Evolutionary conservation across 148 eudicot genomes (phyloP), one percentile per base, ranked within the genome.

Genomic region (Nyssa sinensis): DNA sequence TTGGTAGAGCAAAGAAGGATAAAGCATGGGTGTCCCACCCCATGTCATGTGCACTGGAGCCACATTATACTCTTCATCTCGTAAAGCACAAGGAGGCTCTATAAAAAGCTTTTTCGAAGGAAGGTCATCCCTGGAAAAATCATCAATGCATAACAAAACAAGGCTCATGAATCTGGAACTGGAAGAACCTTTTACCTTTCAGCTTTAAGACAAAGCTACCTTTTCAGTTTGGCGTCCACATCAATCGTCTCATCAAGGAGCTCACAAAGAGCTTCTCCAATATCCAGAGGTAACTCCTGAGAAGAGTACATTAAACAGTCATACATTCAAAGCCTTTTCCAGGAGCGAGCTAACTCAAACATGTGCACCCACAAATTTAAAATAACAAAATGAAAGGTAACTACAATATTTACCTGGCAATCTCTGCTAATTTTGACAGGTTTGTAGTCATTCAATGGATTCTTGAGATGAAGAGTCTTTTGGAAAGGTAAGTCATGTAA

Each of bases 341-440:
- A 44, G 51, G 27, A 28, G 13, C 34, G 21, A 25, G 16, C 12
- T 14, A 0, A 44, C 16, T 44, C 51, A 44, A 14, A 44, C 17
- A 11, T 19, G 17, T 2, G 51, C 51, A 44, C 51, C 51, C 29
- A 16, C 30, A 19, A 27, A 44, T 64, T 61, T 9, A 63, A 32
- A 64, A 47, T 64, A 58, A 47, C 21, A 81, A 35, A 70, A 47
- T 32, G 29, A 53, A 69, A 57, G 51, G 74, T 10, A 71, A 37
- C 33, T 39, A 75, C 37, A 29, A 49, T n/a, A 62, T 27, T 64
- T 71, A 90, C 97, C 94, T 92, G 97, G 79, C 97, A 92, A 74
- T 92, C 97, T 83, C 97, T 88, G 83, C 97, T 92, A 65, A 92
- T 90, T 83, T 92, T 92, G 79, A 92, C 94, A 75, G 97, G 97